phyloP scores from a whole-genome alignment of 768 basidiomycete genomes.

The Nevesoporus exiguus region DNA sequence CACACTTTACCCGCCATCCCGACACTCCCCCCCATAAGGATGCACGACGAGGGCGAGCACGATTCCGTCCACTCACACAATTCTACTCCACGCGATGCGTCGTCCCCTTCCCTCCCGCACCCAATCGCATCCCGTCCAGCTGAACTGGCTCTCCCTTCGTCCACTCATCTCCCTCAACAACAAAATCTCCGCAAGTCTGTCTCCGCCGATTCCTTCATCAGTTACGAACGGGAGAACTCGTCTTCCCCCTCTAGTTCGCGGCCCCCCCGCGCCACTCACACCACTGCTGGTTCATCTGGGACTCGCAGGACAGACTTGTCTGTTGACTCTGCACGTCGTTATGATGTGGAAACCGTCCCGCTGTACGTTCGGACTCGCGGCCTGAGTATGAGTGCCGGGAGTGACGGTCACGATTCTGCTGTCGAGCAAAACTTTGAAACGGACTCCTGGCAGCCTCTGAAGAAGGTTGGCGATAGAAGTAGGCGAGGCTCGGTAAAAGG shows the following conservation, averaged over 20 bases:
- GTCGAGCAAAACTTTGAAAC: conserved; percentile 47
- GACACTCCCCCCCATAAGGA: conserved; percentile 43
- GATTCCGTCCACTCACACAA: conserved; percentile 21
- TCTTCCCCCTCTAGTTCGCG: conserved; percentile 32
- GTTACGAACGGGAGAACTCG: conserved; percentile 38
- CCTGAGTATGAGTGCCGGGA: conserved; percentile 50
- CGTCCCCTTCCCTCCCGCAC: conserved; percentile 39
- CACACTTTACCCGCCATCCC: conserved; percentile 38
- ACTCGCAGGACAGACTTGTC: conserved; percentile 28
- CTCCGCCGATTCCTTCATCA: conserved; percentile 74
- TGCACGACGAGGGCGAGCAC: conserved; percentile 33
- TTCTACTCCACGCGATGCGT: conserved; percentile 36
- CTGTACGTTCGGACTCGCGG: conserved; percentile 50
- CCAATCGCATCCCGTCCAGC: conserved; percentile 8
- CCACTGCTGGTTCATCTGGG: conserved; percentile 35
- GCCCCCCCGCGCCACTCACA: conserved; percentile 37
- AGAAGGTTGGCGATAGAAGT: conserved; percentile 39
- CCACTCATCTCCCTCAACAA: conserved; percentile 25
- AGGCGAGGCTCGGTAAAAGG: conserved; percentile 48
- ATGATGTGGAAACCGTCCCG: conserved; percentile 26
- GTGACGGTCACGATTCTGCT: conserved; percentile 39
- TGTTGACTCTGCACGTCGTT: conserved; percentile 24
- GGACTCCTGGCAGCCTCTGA: conserved; percentile 48
- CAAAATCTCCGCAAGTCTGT: conserved; percentile 62
- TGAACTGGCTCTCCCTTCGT: conserved; percentile 6